A percentile compares a stretch with the other conserved stretches of the same genome.
phyloP scores from a whole-genome alignment of 352 stramenopile genomes.

The Phytophthora podocarpi region DNA sequence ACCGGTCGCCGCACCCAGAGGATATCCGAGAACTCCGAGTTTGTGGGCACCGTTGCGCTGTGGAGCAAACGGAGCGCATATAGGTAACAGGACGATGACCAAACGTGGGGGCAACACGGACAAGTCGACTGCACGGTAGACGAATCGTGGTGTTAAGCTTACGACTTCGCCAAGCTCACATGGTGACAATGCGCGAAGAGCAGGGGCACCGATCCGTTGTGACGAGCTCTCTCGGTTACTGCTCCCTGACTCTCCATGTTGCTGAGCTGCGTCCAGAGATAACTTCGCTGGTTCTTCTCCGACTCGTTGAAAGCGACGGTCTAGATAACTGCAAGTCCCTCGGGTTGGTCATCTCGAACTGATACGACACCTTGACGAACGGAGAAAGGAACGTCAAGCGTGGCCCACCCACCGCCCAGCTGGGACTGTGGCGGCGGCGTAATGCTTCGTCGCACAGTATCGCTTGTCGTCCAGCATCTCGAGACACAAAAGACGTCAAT shows the following conservation, averaged over 20 bases:
- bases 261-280: neutral
- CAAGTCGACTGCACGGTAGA: constrained; percentile 7
- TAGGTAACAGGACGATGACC: constrained; percentile 7
- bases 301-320: constrained; percentile 1
- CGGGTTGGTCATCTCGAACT: neutral
- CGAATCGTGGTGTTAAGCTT: constrained; percentile 1
- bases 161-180: constrained; percentile 12
- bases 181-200: constrained; percentile 17
- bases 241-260: constrained; percentile 11
- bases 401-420: constrained; percentile 15
- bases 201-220: constrained; percentile 8
- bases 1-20: constrained; percentile 12
- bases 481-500: neutral
- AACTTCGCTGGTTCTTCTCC: neutral
- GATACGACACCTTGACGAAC: constrained; percentile 20
- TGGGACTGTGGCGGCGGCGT: constrained; percentile 21
- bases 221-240: constrained; percentile 16
- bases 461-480: too few relatives aligned
- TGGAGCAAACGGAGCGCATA: constrained; percentile 4
- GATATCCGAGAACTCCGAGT: constrained; percentile 24
- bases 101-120: constrained; percentile 16
- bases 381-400: constrained; percentile 11
- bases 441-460: constrained; percentile 14
- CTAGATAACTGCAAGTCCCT: neutral
- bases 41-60: constrained; percentile 9